phyloP scores from a whole-genome alignment of 179 eudicot genomes.

The Dionaea muscipula region DNA sequence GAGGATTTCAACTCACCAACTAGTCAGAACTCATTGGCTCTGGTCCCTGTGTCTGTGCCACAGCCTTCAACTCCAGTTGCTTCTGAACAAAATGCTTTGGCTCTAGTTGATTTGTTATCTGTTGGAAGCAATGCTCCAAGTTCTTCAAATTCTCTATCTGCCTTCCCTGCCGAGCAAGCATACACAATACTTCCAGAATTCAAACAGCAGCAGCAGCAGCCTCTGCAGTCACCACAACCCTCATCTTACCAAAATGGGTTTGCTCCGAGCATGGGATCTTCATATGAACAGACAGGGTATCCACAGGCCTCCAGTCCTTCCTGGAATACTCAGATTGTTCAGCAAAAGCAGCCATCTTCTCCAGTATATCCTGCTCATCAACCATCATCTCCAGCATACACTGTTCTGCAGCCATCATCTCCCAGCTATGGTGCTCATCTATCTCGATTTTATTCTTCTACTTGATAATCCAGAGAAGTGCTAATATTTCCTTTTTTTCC shows the following conservation, averaged over 20 bases:
- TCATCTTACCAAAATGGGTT: slow-evolving; percentile 41
- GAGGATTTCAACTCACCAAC: slow-evolving; percentile 49
- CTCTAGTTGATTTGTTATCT: slow-evolving; percentile 75
- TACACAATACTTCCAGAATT: slow-evolving; percentile 38
- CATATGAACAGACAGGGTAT: slow-evolving; percentile 43
- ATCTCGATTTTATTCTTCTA: neutral
- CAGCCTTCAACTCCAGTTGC: slow-evolving; percentile 50
- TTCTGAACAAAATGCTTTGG: slow-evolving; percentile 64
- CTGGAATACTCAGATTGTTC: slow-evolving; percentile 54
- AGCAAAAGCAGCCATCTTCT: slow-evolving; percentile 51
- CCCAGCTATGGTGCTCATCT: neutral
- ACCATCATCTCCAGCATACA: slow-evolving; percentile 25
- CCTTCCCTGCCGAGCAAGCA: slow-evolving; percentile 34
- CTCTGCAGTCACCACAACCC: slow-evolving; percentile 5
- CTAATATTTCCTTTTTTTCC: neutral
- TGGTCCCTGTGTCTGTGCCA: slow-evolving; percentile 70
- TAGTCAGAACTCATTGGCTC: slow-evolving; percentile 50
- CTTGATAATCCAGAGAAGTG: neutral
- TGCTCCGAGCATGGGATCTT: slow-evolving; percentile 25
- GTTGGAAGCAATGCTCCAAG: slow-evolving; percentile 22
- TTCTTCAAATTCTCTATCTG: slow-evolving; percentile 24
- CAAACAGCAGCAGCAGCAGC: slow-evolving; percentile 45
- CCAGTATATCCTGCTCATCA: slow-evolving; percentile 43
- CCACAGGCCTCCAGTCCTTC: slow-evolving; percentile 35
- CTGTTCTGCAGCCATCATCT: slow-evolving; percentile 37